Evolutionary conservation across 1,139 yeast genomes (phyloP).

Genomic region (Insectozyma bohioensis): DNA sequence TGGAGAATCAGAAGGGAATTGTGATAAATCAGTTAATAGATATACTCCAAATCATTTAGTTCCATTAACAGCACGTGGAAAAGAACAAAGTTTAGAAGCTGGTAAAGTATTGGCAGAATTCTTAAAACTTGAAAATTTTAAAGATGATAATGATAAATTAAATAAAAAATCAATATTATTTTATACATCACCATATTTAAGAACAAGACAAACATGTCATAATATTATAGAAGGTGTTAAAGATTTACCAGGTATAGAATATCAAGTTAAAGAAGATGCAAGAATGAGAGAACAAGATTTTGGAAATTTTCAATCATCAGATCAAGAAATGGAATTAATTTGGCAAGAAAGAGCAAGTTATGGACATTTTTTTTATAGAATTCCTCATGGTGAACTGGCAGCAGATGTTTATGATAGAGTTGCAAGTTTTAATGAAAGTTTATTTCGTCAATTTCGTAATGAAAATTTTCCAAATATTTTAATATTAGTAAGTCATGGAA

Average conservation of each 20-base stretch:
- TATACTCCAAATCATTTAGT: constrained; percentile 78
- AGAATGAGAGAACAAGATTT: constrained; percentile 92
- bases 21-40: constrained; percentile 75
- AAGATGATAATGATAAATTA: constrained; percentile 8
- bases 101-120: constrained; percentile 59
- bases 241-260: constrained; percentile 47
- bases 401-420: constrained; percentile 93
- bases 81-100: constrained; percentile 64
- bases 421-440: constrained; percentile 83
- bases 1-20: constrained; percentile 89
- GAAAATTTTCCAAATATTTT: constrained; percentile 70
- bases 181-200: constrained; percentile 78
- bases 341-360: constrained; percentile 84
- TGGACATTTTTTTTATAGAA: constrained; percentile 89
- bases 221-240: constrained; percentile 63
- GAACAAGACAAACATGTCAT: constrained; percentile 81
- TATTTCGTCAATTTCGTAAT: constrained; percentile 73
- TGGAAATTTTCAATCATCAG: constrained; percentile 83
- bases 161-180: constrained; percentile 46
- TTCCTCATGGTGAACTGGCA: constrained; percentile 92
- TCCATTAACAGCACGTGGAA: constrained; percentile 68
- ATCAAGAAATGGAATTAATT: constrained; percentile 72
- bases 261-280: constrained; percentile 76
- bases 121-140: constrained; percentile 47
- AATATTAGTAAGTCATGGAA: constrained; percentile 88